Evolutionary conservation across 805 yeast species (phyloP).

Genomic region (Lachancea thermotolerans): DNA sequence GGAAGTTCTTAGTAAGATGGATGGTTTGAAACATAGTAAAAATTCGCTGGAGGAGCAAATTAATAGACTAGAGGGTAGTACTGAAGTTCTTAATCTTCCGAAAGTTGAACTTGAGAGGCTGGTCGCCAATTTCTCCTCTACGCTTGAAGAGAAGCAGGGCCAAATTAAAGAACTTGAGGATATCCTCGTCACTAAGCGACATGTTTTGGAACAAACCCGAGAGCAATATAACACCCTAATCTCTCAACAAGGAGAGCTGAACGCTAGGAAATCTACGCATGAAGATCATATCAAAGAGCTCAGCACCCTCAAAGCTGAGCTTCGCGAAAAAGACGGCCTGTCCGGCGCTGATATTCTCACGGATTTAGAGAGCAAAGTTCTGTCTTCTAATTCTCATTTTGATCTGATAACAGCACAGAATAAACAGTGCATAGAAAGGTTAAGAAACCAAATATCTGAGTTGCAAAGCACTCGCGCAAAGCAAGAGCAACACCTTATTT

Average conservation of each 20-base stretch:
- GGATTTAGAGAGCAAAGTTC: not conserved
- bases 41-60: conserved; percentile 44
- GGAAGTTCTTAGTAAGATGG: conserved; percentile 55
- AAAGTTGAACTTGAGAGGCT: conserved; percentile 36
- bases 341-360: not conserved
- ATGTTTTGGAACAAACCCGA: conserved; percentile 26
- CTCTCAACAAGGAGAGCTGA: conserved; percentile 49
- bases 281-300: not conserved
- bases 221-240: conserved; percentile 33
- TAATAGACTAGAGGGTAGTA: conserved; percentile 34
- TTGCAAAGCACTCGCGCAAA: conserved; percentile 24
- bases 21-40: conserved; percentile 46
- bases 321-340: conserved; percentile 1
- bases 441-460: conserved; percentile 13
- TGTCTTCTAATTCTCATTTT: conserved; percentile 7
- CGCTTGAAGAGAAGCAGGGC: conserved; percentile 26
- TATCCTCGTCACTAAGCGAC: conserved; percentile 20
- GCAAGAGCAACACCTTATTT: conserved; percentile 35
- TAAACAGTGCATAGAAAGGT: conserved; percentile 7
- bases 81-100: conserved; percentile 22
- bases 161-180: conserved; percentile 24
- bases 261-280: conserved; percentile 29
- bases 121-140: conserved; percentile 37
- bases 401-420: conserved; percentile 12
- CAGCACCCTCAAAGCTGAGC: not conserved